Evolutionary conservation across 495 filamentous ascomycete species (phyloP).

Genomic region (Lasiosphaeriaceae sp.): DNA sequence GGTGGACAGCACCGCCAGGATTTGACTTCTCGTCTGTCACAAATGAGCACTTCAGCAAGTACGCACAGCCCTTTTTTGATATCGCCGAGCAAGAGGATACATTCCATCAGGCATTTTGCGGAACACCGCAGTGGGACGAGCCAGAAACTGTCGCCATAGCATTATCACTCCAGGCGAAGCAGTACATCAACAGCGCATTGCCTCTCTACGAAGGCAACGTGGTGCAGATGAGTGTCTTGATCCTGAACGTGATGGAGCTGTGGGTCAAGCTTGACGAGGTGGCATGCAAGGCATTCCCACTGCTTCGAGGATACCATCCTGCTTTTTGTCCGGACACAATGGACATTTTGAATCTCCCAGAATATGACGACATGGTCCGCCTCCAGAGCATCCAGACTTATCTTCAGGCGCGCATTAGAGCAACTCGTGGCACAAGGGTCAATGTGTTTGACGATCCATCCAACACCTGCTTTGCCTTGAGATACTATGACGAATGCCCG

Average conservation of each 20-base stretch:
- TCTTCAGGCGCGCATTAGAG: slow-evolving; percentile 31
- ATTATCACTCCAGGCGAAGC: slow-evolving; percentile 33
- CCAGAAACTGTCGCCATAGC: neutral
- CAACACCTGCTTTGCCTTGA: slow-evolving; percentile 39
- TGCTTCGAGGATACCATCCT: slow-evolving; percentile 36
- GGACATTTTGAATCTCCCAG: slow-evolving; percentile 46
- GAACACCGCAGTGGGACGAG: neutral
- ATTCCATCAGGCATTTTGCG: neutral
- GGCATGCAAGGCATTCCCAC: slow-evolving; percentile 27
- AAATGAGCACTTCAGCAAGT: slow-evolving; percentile 9
- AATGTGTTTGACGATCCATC: slow-evolving; percentile 44
- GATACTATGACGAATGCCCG: slow-evolving; percentile 36
- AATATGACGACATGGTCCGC: slow-evolving; percentile 40
- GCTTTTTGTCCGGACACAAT: slow-evolving; percentile 43
- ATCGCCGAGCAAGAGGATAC: slow-evolving; percentile 2
- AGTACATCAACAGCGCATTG: slow-evolving; percentile 31
- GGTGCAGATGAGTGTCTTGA: slow-evolving; percentile 41
- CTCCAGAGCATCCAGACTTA: slow-evolving; percentile 47
- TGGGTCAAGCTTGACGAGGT: slow-evolving; percentile 41
- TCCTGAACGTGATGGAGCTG: slow-evolving; percentile 40
- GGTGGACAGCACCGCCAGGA: neutral
- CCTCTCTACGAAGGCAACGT: slow-evolving; percentile 41
- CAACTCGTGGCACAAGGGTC: slow-evolving; percentile 5
- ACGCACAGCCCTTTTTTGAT: slow-evolving; percentile 7
- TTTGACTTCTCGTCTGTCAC: slow-evolving; percentile 7